Conservation (phyloP, 2,329 filamentous ascomycete species). For the Stromatinia cepivora region DNA sequence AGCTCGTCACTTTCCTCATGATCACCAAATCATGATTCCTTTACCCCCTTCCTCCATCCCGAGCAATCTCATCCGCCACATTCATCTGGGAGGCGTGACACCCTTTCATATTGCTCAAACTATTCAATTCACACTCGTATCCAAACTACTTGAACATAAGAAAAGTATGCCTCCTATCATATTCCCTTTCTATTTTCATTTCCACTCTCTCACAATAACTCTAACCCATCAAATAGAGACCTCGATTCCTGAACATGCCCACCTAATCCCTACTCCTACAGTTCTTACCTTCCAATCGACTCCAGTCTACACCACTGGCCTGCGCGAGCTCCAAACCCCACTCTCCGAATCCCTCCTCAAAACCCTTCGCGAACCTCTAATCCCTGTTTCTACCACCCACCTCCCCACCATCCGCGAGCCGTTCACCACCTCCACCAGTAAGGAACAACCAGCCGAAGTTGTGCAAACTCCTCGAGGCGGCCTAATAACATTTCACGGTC, state of each 20-base stretch:
- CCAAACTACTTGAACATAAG: slow-evolving; percentile 61
- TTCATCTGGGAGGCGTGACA: slow-evolving; percentile 56
- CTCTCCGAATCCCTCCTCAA: slow-evolving; percentile 48
- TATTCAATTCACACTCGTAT: slow-evolving; percentile 58
- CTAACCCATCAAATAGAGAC: not conserved
- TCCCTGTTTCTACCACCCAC: not conserved
- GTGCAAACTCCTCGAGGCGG: slow-evolving; percentile 67
- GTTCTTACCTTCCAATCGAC: slow-evolving; percentile 80
- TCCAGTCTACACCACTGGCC: slow-evolving; percentile 87
- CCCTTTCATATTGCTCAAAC: slow-evolving; percentile 55
- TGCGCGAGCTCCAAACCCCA: slow-evolving; percentile 65
- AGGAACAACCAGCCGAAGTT: slow-evolving; percentile 28
- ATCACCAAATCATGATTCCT: not conserved
- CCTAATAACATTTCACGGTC: slow-evolving; percentile 92
- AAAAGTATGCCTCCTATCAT: slow-evolving; percentile 38
- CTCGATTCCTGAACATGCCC: not conserved
- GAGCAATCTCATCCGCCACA: slow-evolving; percentile 52
- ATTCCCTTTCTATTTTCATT: slow-evolving; percentile 33
- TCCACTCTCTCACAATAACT: slow-evolving; percentile 45
- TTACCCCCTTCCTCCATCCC: slow-evolving; percentile 1
- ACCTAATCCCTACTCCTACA: slow-evolving; percentile 58
- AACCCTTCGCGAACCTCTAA: slow-evolving; percentile 38
- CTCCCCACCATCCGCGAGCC: not conserved
- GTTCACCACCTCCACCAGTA: not conserved
- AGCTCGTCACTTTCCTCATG: not conserved